These are phyloP conservation scores for Yamagishiella unicocca DNA, from an alignment of 139 green algal species.

Conservation along the genomic window DNA sequence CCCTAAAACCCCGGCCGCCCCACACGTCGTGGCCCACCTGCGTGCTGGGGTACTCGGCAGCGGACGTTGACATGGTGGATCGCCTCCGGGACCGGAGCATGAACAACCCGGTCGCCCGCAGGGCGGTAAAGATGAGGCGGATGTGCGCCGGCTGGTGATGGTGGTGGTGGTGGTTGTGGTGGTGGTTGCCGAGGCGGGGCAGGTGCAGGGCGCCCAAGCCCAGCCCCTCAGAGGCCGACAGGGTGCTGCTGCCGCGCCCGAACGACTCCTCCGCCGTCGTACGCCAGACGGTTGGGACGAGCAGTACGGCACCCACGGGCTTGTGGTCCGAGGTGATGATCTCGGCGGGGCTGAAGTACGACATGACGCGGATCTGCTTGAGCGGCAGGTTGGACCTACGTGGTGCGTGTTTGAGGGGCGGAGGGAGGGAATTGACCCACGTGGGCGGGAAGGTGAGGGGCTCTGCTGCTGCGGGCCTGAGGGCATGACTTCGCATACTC, in stretches of 20 bases:
- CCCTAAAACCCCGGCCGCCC: no score
- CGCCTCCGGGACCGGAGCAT: constrained; percentile 22
- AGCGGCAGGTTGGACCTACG: constrained; percentile 61
- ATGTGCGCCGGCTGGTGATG: constrained; percentile 11
- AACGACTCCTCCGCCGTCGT: neutral
- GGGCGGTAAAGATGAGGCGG: constrained; percentile 5
- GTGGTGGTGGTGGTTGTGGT: neutral
- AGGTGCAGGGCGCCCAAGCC: neutral
- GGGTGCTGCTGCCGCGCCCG: neutral
- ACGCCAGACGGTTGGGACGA: constrained; percentile 53
- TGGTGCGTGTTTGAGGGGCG: no score
- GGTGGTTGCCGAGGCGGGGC: neutral
- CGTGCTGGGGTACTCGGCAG: constrained; percentile 3
- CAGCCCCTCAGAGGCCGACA: neutral
- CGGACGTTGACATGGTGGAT: neutral
- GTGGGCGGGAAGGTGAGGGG: no score
- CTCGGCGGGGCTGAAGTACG: constrained; percentile 68
- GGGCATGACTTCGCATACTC: no score
- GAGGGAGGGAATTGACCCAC: no score
- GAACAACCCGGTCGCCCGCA: constrained; percentile 31
- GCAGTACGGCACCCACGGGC: constrained; percentile 70
- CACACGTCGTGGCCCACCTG: neutral
- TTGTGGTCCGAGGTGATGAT: constrained; percentile 81
- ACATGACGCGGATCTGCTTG: constrained; percentile 50
- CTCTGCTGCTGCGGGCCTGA: no score